phyloP scores from a whole-genome alignment of 2,329 filamentous ascomycete genomes.

The Pseudocercospora fijiensis region DNA sequence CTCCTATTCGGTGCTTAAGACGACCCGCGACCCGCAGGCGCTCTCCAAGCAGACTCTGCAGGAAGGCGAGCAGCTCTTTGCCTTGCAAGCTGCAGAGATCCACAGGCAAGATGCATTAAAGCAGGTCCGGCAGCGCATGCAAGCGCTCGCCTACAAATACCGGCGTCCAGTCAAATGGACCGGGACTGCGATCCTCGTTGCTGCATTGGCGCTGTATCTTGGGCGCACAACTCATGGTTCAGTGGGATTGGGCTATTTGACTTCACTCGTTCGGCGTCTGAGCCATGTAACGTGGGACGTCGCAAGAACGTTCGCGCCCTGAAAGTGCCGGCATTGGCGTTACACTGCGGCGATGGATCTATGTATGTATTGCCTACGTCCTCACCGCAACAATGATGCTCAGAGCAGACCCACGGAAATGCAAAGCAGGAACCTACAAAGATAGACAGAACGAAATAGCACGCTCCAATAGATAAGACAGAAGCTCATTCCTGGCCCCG shows the following conservation, averaged over 20 bases:
- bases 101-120: constrained; percentile 61
- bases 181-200: constrained; percentile 61
- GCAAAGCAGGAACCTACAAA: neutral
- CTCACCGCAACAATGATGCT: neutral
- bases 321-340: neutral
- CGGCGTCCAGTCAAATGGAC: constrained; percentile 60
- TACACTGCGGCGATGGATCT: neutral
- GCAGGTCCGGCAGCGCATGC: constrained; percentile 44
- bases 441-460: neutral
- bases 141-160: constrained; percentile 59
- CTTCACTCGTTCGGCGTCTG: neutral
- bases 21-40: constrained; percentile 58
- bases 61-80: constrained; percentile 68
- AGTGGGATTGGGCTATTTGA: constrained; percentile 1
- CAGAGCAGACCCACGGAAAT: neutral
- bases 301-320: constrained; percentile 7
- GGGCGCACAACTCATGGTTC: constrained; percentile 16
- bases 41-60: constrained; percentile 58
- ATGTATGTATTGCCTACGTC: neutral
- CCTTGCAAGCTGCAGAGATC: constrained; percentile 71
- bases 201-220: constrained; percentile 58
- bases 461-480: neutral
- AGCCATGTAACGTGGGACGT: constrained; percentile 6
- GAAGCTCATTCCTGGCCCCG: neutral
- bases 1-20: constrained; percentile 77